Evolutionary conservation across 768 basidiomycete genomes (phyloP), one percentile per base, ranked within the genome.

Genomic region (Fistulinella prunicolor): DNA sequence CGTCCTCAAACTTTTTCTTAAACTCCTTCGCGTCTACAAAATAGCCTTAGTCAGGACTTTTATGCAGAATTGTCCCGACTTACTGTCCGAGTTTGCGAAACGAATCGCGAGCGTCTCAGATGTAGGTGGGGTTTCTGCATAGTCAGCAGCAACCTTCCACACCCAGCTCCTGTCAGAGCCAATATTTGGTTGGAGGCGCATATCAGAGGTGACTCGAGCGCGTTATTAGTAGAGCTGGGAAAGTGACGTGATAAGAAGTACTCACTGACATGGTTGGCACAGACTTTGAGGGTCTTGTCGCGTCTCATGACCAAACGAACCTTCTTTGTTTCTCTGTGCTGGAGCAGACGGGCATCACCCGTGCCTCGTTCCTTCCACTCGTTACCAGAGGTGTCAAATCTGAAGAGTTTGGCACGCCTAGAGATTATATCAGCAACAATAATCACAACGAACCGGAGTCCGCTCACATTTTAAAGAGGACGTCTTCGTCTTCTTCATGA

Each of bases 341-440:
- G 74, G 55, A 99, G 83, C 47, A 99, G 79, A 67, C 92, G 87
- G 56, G 92, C 94, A 68, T 95, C 93, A 38, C 95, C 95, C 14
- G 94, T 98, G 34, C 95, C 95, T 28, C 96, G 75, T 73, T 99
- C 96, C 70, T 99, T 99, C 96, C 96, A 99, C 72, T 98, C 95
- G 43, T 81, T 74, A 42, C 81, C 74, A 28, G 63, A 69, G 50
- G 79, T 66, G 58, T 87, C 86, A 73, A 98, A 99, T 65, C 96
- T 83, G 81, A 98, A 99, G 51, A 99, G 81, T 75, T 98, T 98
- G 60, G 96, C 87, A 60, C 95, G 90, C 89, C 95, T 98, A 64
- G 26, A 49, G 30, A 43, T 50, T 42, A 40, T 42, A 51, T 54
- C 34, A 46, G 41, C 16, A 17, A 41, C 30, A 30, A 21, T 26